Conservation (phyloP, 2,329 filamentous ascomycete species). For the Diplocarpon mali region DNA sequence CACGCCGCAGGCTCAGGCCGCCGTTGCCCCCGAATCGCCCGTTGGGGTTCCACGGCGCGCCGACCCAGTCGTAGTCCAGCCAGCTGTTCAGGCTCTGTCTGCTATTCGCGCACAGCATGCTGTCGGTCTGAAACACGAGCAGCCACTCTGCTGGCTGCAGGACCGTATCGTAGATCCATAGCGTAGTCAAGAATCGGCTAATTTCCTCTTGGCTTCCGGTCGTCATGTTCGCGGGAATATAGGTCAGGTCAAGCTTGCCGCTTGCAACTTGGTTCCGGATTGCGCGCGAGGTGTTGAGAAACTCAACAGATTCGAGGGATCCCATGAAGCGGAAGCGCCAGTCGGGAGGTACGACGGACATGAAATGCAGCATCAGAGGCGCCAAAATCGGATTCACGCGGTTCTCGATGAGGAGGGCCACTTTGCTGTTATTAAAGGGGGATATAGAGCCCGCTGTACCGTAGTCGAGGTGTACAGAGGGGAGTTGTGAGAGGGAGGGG, state of each 20-base stretch:
- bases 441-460: slow-evolving; percentile 6
- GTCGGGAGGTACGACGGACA: slow-evolving; percentile 43
- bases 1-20: slow-evolving; percentile 36
- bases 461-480: slow-evolving; percentile 19
- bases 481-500: slow-evolving; percentile 14
- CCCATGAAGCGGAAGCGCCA: slow-evolving; percentile 49
- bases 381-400: slow-evolving; percentile 38
- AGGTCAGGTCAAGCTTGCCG: slow-evolving; percentile 38
- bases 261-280: slow-evolving; percentile 29
- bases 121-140: slow-evolving; percentile 45
- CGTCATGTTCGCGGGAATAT: slow-evolving; percentile 41
- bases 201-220: slow-evolving; percentile 40
- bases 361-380: slow-evolving; percentile 44
- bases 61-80: slow-evolving; percentile 28
- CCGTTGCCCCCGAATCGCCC: slow-evolving; percentile 27
- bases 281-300: slow-evolving; percentile 35
- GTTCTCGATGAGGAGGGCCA: slow-evolving; percentile 45
- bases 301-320: slow-evolving; percentile 34
- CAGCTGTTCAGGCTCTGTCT: slow-evolving; percentile 29
- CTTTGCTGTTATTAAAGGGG: slow-evolving; percentile 24
- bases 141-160: slow-evolving; percentile 42
- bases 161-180: slow-evolving; percentile 40
- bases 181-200: slow-evolving; percentile 39
- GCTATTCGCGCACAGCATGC: slow-evolving; percentile 43
- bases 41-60: slow-evolving; percentile 27